Base-by-base conservation (phyloP, 78 protist genomes). In the slime mould (Dictyostelium discoideum) region DNA sequence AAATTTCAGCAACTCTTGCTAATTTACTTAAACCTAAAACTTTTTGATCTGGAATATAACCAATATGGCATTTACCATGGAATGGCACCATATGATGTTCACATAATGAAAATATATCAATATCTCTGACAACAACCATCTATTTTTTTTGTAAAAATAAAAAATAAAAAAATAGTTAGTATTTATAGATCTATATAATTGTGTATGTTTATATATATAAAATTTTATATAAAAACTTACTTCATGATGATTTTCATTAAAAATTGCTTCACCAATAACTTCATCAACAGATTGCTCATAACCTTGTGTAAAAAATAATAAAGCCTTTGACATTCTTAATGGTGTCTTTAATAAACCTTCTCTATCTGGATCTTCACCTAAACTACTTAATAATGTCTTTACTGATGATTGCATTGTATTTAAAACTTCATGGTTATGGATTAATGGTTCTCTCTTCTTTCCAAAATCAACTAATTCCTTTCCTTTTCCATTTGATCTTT, bases 31-130 rank as follows among this genome's bases (percentile, higher is more conserved):
- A 93, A n/a, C 99, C 99, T 20, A 98, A 92, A 9, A 98, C 99
- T 37, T 96, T 92, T 37, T 81, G 89, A 78, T 96, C 78, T 14
- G 99, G 99, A 29, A 98, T 92, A 86, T 98, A 98, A 37, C 98
- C 99, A 63, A 98, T 94, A 89, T 93, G 98, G 13, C 92, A 86
- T 93, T 94, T 95, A 11, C 99, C 99, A 82, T 57, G 37, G 76
- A 98, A 98, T 29, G 99, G 99, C 5, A 98, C 98, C 97, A 98
- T 82, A 84, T 98, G 99, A 81, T 98, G 99, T 89, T 98, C 99
- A 81, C 99, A 98, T 77, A 98, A 48, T 39, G 98, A 95, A 72
- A 94, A 97, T 29, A 98, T 82, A 46, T 96, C 98, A 63, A 98
- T 98, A 97, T 98, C 97, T 76, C 93, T 29, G 18, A 98, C 98